Percentiles rank a stretch among this genome's conserved stretches.
Conservation (phyloP, 305 asterid species). For the Fraxinus velutina region DNA sequence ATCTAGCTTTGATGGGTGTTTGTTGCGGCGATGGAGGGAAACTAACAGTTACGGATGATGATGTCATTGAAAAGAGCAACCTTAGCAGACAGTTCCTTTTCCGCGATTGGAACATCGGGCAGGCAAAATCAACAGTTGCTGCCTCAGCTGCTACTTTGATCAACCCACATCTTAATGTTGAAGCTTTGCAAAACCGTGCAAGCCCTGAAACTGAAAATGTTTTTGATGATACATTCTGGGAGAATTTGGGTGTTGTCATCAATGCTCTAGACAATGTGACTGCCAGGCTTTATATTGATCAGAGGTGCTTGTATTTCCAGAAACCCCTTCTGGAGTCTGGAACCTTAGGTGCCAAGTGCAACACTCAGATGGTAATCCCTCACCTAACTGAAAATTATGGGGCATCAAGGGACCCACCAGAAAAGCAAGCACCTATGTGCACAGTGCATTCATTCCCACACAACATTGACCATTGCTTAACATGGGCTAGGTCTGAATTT, state of each 20-base stretch:
- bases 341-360: slow-evolving; percentile 42
- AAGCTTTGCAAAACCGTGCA: slow-evolving; percentile 43
- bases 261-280: slow-evolving; percentile 41
- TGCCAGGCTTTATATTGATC: slow-evolving; percentile 43
- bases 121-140: slow-evolving; percentile 43
- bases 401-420: slow-evolving; percentile 46
- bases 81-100: slow-evolving; percentile 42
- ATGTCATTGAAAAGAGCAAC: slow-evolving; percentile 44
- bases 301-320: slow-evolving; percentile 41
- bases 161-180: slow-evolving; percentile 33
- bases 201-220: slow-evolving; percentile 40
- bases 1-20: slow-evolving; percentile 44
- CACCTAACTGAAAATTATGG: slow-evolving; percentile 42
- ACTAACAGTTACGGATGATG: slow-evolving; percentile 42
- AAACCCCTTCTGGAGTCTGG: slow-evolving; percentile 42
- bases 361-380: slow-evolving; percentile 42
- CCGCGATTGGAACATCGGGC: slow-evolving; percentile 48
- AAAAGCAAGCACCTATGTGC: slow-evolving; percentile 42
- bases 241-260: slow-evolving; percentile 33
- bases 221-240: slow-evolving; percentile 40
- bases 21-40: slow-evolving; percentile 35
- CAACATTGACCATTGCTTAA: slow-evolving; percentile 40
- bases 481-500: slow-evolving; percentile 44
- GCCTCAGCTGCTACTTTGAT: slow-evolving; percentile 39
- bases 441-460: slow-evolving; percentile 45